Evolutionary conservation across 176 grass and related monocot species (phyloP), one percentile per base, ranked within the genome.

Genomic region (Oryza glumipatula): DNA sequence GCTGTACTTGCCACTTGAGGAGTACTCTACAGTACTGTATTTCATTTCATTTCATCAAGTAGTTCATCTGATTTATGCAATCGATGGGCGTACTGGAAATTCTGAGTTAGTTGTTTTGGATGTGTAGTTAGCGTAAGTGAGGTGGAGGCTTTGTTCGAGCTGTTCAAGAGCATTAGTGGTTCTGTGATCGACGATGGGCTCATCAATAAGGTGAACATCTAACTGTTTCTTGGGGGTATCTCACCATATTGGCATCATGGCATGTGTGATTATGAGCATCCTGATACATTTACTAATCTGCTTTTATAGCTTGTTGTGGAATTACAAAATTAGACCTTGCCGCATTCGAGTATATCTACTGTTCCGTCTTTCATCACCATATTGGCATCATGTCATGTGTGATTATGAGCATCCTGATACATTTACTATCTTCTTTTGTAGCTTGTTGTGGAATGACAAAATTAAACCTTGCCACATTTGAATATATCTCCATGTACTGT

Each of bases 151-250:
- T 83, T 98, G 10, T 98, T 98, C 77, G 96, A 95, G 83, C 83
- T 98, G 68, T 98, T 93, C 91, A 98, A 94, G 85, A 98, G 91
- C 83, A 98, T 98, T 76, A 98, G 93, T 60, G 86, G 93, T 87
- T 98, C 96, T 0, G 82, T 98, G 39, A 87, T 95, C 22, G 93
- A 98, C 21, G 96, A 98, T 75, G 96, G 93, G 19, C 67, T 98
- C 61, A 98, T 98, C 84, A 98, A 91, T 74, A 95, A 98, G 93
- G 96, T 95, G 79, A 80, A 11, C 6, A 60, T 84, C 30, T 81
- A 45, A 45, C 70, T 72, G n/a, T 72, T 72, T 35, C 26, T 4
- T 46, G 41, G 1, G 1, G 9, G 45, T n/a, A 73, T 80, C 41
- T 84, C 73, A 5, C 33, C 58, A 7, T 80, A 30, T 72, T 65